Evolutionary conservation across 2,329 filamentous ascomycete genomes (phyloP).

Genomic region (Aspergillus sp.): DNA sequence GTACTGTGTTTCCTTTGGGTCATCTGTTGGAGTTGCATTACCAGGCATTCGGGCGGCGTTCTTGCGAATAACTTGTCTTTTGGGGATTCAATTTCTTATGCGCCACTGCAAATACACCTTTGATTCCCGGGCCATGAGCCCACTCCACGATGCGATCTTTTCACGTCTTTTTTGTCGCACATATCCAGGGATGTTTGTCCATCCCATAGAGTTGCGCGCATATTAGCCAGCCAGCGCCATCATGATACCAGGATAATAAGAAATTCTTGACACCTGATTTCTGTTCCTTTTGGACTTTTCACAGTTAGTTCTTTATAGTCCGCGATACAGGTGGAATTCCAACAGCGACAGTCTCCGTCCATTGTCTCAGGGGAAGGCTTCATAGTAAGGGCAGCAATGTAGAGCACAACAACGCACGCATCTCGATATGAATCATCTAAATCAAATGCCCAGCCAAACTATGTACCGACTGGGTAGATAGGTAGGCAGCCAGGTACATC

Average conservation of each 20-base stretch:
- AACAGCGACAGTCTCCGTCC: no score
- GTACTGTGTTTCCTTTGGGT: conserved; percentile 12
- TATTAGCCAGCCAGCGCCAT: not conserved
- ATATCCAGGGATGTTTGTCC: not conserved
- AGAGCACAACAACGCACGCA: no score
- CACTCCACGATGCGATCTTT: conserved; percentile 9
- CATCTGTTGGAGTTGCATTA: conserved; percentile 21
- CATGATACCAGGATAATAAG: not conserved
- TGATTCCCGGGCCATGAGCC: conserved; percentile 19
- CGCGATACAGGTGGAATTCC: not conserved
- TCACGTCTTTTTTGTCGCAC: conserved; percentile 2
- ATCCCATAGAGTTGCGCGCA: not conserved
- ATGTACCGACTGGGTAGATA: no score
- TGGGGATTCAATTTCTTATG: conserved; percentile 7
- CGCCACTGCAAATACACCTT: conserved; percentile 9
- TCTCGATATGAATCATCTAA: no score
- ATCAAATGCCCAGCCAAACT: no score
- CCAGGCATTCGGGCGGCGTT: conserved; percentile 40
- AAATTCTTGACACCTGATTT: not conserved
- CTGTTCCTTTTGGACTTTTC: no score
- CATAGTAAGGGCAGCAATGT: no score
- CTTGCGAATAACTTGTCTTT: conserved; percentile 13
- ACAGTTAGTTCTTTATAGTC: not conserved
- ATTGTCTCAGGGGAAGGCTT: no score
- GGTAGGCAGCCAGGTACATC: no score